Evolutionary conservation across 495 filamentous ascomycete genomes (phyloP).

Genomic region (Aspergillus olivimuriae): DNA sequence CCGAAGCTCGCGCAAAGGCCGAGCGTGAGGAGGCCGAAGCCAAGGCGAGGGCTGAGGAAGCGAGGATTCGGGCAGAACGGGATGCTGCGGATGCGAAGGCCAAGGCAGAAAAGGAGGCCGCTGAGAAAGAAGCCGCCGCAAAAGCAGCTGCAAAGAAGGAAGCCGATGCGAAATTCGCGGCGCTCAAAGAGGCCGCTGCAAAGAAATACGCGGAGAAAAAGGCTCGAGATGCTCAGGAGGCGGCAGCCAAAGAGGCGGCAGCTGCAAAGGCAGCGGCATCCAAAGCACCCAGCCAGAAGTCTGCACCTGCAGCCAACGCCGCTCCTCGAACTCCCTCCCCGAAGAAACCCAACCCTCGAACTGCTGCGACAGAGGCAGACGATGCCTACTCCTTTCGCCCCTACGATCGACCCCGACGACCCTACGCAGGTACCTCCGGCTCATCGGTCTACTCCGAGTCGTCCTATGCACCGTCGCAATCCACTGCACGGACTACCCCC

Average conservation of each 20-base stretch:
- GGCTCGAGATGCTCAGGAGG: slow-evolving; percentile 32
- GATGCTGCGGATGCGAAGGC: slow-evolving; percentile 37
- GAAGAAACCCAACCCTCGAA: slow-evolving; percentile 55
- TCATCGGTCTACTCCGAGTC: slow-evolving; percentile 75
- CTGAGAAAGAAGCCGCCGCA: slow-evolving; percentile 40
- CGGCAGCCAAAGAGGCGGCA: slow-evolving; percentile 23
- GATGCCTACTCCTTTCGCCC: slow-evolving; percentile 72
- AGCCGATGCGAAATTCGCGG: slow-evolving; percentile 39
- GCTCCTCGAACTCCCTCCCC: slow-evolving; percentile 44
- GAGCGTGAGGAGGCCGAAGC: slow-evolving; percentile 28
- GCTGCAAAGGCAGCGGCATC: slow-evolving; percentile 20
- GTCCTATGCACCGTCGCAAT: slow-evolving; percentile 73
- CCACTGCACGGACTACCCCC: slow-evolving; percentile 79
- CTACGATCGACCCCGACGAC: slow-evolving; percentile 66
- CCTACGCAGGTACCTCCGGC: slow-evolving; percentile 37
- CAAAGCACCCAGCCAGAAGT: slow-evolving; percentile 20
- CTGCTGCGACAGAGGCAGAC: slow-evolving; percentile 54
- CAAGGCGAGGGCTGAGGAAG: slow-evolving; percentile 32
- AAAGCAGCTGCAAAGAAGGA: slow-evolving; percentile 42
- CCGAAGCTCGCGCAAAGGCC: slow-evolving; percentile 20
- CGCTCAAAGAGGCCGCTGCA: slow-evolving; percentile 39
- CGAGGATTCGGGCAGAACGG: slow-evolving; percentile 31
- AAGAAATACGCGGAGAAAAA: slow-evolving; percentile 44
- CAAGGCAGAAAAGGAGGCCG: slow-evolving; percentile 31
- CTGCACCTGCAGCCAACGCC: slow-evolving; percentile 24